Base-by-base conservation (phyloP, 805 yeast genomes). In the Sugiyamaella chiloensis region DNA sequence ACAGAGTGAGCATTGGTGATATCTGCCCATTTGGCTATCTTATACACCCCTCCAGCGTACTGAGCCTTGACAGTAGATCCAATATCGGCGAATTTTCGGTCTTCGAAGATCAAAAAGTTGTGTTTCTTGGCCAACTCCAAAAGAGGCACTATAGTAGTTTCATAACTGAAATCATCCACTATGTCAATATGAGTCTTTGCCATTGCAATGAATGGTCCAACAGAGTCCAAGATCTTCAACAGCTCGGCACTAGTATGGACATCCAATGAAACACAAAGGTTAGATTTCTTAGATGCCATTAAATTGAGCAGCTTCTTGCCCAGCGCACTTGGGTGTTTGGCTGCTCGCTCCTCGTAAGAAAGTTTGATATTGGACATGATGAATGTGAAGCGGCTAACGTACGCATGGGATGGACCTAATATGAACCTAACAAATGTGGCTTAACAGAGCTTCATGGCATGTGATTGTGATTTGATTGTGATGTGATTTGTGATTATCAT, bases 1-100 rank as follows among this genome's bases (percentile, higher is more conserved):
- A 93, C 90, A 50, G 97, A 95, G 61, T 93, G 99, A 0, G 98
- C 98, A 66, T 93, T 93, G 29, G 98, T 91, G 57, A 93, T 89
- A 62, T 93, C 96, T 0, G 98, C 81, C 99, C 99, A 93, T 60
- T 81, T 71, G 11, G 96, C 93, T 52, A 91, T 91, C 62, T 79
- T 81, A 71, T 80, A 89, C 8, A 87, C 83, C 39, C 99, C 99
- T 31, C 95, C 87, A 26, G 85, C 72, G 67, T 91, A 93, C 68
- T 93, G 99, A 39, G 87, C 78, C 69, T 91, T 90, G 46, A 93
- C 99, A 1, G 99, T 93, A 62, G 90, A 88, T 14, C 99, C 99
- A 59, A 93, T 93, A 67, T 93, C 99, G 20, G 99, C 99, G 68
- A 93, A 93, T 70, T 93, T 93, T 55, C 99, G 78, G 69, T 93